Conservation (phyloP, 805 yeast species). For the Suhomyces pyralidae region DNA sequence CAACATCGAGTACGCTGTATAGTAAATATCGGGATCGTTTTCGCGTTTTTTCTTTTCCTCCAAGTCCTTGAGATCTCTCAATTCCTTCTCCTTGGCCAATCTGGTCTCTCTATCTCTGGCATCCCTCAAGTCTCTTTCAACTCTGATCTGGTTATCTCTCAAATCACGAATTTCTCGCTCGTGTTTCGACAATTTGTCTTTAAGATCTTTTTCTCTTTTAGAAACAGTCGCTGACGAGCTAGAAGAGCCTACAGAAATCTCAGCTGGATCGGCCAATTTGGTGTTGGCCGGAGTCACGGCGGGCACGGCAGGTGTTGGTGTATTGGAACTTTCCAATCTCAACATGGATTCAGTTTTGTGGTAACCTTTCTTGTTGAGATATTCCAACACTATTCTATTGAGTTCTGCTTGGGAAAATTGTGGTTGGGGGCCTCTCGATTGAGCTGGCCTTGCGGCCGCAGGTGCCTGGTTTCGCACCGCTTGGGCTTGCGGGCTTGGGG, state of each 20-base stretch:
- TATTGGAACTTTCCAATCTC: constrained; percentile 76
- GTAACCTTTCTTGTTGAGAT: constrained; percentile 89
- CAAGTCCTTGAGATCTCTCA: constrained; percentile 38
- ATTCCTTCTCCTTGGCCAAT: constrained; percentile 38
- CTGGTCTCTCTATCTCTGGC: constrained; percentile 36
- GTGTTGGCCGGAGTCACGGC: constrained; percentile 47
- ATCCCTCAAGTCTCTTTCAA: constrained; percentile 39
- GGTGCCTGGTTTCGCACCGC: constrained; percentile 1
- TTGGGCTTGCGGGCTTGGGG: neutral
- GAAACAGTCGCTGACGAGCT: constrained; percentile 1
- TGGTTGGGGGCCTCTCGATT: constrained; percentile 27
- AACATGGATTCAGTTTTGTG: constrained; percentile 92
- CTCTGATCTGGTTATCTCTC: constrained; percentile 29
- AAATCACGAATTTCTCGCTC: constrained; percentile 37
- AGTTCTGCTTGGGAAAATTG: constrained; percentile 81
- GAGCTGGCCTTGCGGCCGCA: constrained; percentile 6
- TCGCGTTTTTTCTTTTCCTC: constrained; percentile 43
- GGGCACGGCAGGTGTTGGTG: constrained; percentile 49
- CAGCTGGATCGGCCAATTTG: constrained; percentile 32
- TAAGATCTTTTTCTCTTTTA: constrained; percentile 25
- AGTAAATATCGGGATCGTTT: constrained; percentile 67
- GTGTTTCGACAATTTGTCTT: constrained; percentile 22
- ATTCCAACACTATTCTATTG: constrained; percentile 88
- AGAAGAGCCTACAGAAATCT: constrained; percentile 16
- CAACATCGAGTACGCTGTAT: constrained; percentile 76